Conservation (phyloP, 1,284 basidiomycete species). For the Austroboletus novae-zelandiae region DNA sequence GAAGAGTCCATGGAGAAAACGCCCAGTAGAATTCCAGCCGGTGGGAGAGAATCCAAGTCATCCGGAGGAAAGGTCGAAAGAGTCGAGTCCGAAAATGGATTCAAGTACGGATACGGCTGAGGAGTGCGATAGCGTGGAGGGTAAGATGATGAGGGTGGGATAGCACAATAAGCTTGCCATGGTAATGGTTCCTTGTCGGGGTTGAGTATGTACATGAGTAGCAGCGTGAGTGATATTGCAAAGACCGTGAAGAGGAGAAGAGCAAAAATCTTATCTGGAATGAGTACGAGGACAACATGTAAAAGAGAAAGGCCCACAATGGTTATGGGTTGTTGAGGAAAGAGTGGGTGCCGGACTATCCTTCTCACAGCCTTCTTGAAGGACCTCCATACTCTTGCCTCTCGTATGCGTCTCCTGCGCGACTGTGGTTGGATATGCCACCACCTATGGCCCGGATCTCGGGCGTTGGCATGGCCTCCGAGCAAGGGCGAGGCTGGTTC, state of each 20-base stretch:
- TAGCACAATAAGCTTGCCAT: constrained; percentile 90
- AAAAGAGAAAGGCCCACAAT: constrained; percentile 52
- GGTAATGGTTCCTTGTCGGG: constrained; percentile 94
- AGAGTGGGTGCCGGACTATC: constrained; percentile 70
- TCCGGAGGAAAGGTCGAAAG: constrained; percentile 56
- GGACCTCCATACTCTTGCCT: constrained; percentile 39
- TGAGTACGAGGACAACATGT: constrained; percentile 14
- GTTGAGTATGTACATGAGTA: constrained; percentile 90
- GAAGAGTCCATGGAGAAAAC: constrained; percentile 90
- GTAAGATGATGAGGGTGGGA: constrained; percentile 50
- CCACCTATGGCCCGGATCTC: constrained; percentile 48
- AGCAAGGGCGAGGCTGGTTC: constrained; percentile 58
- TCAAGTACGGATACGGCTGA: constrained; percentile 40
- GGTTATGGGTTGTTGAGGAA: constrained; percentile 78
- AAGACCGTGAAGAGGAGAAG: constrained; percentile 72
- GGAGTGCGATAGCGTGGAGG: constrained; percentile 38
- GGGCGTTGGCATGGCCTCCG: constrained; percentile 39
- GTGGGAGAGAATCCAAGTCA: constrained; percentile 73
- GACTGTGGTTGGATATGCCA: constrained; percentile 37
- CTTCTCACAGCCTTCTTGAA: constrained; percentile 53
- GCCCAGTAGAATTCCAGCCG: constrained; percentile 87
- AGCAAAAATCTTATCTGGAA: constrained; percentile 58
- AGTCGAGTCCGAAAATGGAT: constrained; percentile 34
- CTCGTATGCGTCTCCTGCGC: constrained; percentile 37
- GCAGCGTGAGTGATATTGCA: constrained; percentile 73